These are phyloP conservation scores for Agrostemma githago DNA, from an alignment of 148 eudicot genomes.

Conservation along the genomic window DNA sequence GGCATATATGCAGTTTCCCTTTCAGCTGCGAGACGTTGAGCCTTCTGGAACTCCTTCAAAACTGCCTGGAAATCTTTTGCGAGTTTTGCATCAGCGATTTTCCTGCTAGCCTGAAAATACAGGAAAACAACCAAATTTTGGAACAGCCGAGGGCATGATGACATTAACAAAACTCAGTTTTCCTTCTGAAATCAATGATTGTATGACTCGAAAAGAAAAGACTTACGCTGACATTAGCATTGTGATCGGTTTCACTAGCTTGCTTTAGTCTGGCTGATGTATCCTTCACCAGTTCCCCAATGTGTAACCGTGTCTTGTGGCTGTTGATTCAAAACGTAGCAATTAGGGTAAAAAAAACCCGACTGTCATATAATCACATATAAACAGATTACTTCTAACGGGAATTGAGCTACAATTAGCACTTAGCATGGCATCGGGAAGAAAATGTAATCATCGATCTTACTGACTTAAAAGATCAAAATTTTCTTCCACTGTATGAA, in stretches of 20 bases:
- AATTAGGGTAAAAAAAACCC: too few species aligned
- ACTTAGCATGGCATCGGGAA: too few species aligned
- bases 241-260: slow-evolving; percentile 80
- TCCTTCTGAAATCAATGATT: too few species aligned
- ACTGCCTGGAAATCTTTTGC: slow-evolving; percentile 86
- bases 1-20: slow-evolving; percentile 81
- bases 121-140: not conserved
- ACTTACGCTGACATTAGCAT: slow-evolving; percentile 64
- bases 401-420: too few species aligned
- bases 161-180: too few species aligned
- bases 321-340: slow-evolving; percentile 25
- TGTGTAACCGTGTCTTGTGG: slow-evolving; percentile 78
- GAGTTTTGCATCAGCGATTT: slow-evolving; percentile 80
- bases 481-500: too few species aligned
- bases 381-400: too few species aligned
- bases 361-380: too few species aligned
- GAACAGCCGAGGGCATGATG: too few species aligned
- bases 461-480: too few species aligned
- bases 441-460: too few species aligned
- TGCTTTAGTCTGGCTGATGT: slow-evolving; percentile 84
- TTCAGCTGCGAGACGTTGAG: slow-evolving; percentile 84
- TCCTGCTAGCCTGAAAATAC: slow-evolving; percentile 62
- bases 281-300: slow-evolving; percentile 79
- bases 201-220: slow-evolving; percentile 4
- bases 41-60: slow-evolving; percentile 81